Conservation (phyloP, 352 stramenopile genomes). For the Pythium coloratum region DNA sequence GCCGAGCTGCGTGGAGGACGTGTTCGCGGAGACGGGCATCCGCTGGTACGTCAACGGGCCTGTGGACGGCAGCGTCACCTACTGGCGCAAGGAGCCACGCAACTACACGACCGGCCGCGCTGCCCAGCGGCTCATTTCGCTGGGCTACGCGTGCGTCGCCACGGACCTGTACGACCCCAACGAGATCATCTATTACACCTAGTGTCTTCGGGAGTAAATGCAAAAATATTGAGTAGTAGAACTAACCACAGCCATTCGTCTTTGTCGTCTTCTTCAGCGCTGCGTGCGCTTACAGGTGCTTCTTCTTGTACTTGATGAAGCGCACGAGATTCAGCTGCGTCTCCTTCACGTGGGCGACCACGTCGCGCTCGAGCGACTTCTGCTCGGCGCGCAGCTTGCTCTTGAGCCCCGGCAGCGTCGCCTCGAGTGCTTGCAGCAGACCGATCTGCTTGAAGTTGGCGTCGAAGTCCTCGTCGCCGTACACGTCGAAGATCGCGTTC, state of each 20-base stretch:
- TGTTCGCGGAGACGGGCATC: slow-evolving; percentile 80
- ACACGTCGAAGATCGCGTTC: slow-evolving; percentile 88
- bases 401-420: slow-evolving; percentile 58
- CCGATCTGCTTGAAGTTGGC: slow-evolving; percentile 63
- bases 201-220: slow-evolving; percentile 17
- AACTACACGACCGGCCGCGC: slow-evolving; percentile 52
- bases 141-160: slow-evolving; percentile 69
- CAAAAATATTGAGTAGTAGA: slow-evolving; percentile 19
- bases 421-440: slow-evolving; percentile 66
- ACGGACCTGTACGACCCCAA: slow-evolving; percentile 71
- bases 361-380: slow-evolving; percentile 73
- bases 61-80: slow-evolving; percentile 49
- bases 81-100: slow-evolving; percentile 48
- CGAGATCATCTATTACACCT: slow-evolving; percentile 43
- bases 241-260: not conserved
- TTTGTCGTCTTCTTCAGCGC: not conserved
- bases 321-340: slow-evolving; percentile 83
- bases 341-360: slow-evolving; percentile 85
- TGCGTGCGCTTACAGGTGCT: slow-evolving; percentile 51
- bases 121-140: slow-evolving; percentile 58
- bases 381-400: slow-evolving; percentile 76
- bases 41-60: slow-evolving; percentile 82
- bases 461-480: slow-evolving; percentile 80
- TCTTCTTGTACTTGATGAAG: slow-evolving; percentile 93
- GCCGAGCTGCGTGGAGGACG: slow-evolving; percentile 70